Evolutionary conservation across 2,329 filamentous ascomycete genomes (phyloP), one percentile per base, ranked within the genome.

Genomic region (Hirsutella rhossiliensis): DNA sequence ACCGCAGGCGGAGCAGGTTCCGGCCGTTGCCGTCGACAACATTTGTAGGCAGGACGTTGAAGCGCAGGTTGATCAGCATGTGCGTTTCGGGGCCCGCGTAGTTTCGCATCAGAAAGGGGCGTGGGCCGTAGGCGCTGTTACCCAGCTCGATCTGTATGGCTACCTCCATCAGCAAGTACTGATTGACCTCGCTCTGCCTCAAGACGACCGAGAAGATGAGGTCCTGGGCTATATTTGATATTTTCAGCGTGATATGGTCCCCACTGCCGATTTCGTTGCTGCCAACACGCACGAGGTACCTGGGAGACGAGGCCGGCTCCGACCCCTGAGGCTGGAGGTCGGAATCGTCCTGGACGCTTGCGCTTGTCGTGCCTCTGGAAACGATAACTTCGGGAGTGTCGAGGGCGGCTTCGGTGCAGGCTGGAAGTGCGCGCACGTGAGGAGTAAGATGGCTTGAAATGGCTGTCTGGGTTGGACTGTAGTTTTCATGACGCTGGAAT

Each of bases 51-150:
- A 47, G 28, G n/a, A 50, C 40, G 42, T 50, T 50, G 48, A 50
- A 50, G 17, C 48, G 47, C n/a, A 50, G 40, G 19, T 50, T 48
- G 29, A 18, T 44, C 28, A 50, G 39, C 47, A 50, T 48, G n/a
- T 27, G 27, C 5, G 48, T 38, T 3, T 47, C 48, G 3, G 47
- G 44, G 8, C 48, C 48, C 5, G 11, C 20, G 37, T 50, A 50
- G 20, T 38, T 47, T 11, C 42, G 29, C 43, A 50, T 32, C 7
- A 50, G 37, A 27, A 31, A 36, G 28, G 9, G 36, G 4, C 4
- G 6, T 5, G 36, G 15, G 18, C n/a, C 36, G 20, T 38, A 41
- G 8, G 20, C 28, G 13, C 6, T 34, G 27, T 11, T 20, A 13
- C 27, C 48, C 45, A 47, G 37, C 13, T 23, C 23, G 20, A 49